A percentile compares a stretch with the other conserved stretches of the same genome.
phyloP scores from a whole-genome alignment of 768 basidiomycete species.

The Termitomyces sp. region DNA sequence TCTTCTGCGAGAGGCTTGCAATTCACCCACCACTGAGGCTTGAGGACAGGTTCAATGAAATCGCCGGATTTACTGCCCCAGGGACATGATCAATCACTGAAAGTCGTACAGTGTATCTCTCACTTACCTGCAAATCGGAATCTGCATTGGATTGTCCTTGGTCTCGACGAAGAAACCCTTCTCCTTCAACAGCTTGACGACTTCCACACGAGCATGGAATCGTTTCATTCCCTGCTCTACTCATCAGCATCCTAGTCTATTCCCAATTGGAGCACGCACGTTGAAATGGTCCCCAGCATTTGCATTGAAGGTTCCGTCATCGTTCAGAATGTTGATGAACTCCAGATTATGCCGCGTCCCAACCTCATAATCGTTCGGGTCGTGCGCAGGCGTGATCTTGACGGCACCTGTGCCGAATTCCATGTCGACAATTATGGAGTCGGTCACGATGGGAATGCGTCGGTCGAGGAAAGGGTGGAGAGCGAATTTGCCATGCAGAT shows the following conservation, averaged over 20 bases:
- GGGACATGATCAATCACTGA: neutral
- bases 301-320: constrained; percentile 92
- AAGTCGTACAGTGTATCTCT: neutral
- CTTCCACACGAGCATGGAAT: constrained; percentile 84
- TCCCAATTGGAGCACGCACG: constrained; percentile 26
- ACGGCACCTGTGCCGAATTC: constrained; percentile 97
- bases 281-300: constrained; percentile 81
- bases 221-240: constrained; percentile 83
- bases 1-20: constrained; percentile 89
- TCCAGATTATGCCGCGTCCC: constrained; percentile 82
- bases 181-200: constrained; percentile 81
- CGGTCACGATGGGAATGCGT: constrained; percentile 82
- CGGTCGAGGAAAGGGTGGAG: constrained; percentile 86
- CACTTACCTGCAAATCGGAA: constrained; percentile 83
- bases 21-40: constrained; percentile 99
- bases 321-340: constrained; percentile 93
- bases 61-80: constrained; percentile 85
- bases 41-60: constrained; percentile 89
- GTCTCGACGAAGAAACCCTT: constrained; percentile 82
- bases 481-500: constrained; percentile 91
- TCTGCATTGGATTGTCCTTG: constrained; percentile 96
- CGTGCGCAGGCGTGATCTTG: constrained; percentile 98
- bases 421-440: constrained; percentile 89
- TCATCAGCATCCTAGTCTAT: neutral
- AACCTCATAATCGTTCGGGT: constrained; percentile 95